Evolutionary conservation across 257 asterid species (phyloP).

Genomic region (Forsythia viridissima): DNA sequence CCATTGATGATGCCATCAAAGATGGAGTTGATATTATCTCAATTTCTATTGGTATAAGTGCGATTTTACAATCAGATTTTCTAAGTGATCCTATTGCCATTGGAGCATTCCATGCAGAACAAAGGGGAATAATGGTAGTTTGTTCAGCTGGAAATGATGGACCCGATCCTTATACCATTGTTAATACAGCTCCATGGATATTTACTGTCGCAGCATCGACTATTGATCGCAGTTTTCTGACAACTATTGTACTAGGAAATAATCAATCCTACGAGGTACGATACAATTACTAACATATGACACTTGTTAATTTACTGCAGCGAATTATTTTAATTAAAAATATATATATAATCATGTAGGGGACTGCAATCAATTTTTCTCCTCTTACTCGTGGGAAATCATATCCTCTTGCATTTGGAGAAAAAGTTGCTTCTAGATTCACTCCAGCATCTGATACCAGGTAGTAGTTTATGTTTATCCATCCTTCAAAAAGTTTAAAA

Average conservation of each 20-base stretch:
- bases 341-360: slow-evolving; percentile 29
- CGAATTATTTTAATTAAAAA: neutral
- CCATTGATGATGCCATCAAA: slow-evolving; percentile 67
- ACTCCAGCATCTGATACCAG: slow-evolving; percentile 58
- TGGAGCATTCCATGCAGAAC: slow-evolving; percentile 75
- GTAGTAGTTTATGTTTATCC: slow-evolving; percentile 21
- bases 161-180: slow-evolving; percentile 52
- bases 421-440: slow-evolving; percentile 42
- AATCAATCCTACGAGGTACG: slow-evolving; percentile 45
- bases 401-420: slow-evolving; percentile 63
- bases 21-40: slow-evolving; percentile 83
- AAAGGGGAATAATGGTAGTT: slow-evolving; percentile 57
- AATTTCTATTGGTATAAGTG: slow-evolving; percentile 57
- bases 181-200: slow-evolving; percentile 80
- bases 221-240: slow-evolving; percentile 53
- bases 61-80: slow-evolving; percentile 46
- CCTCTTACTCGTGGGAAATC: slow-evolving; percentile 28
- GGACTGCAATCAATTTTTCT: slow-evolving; percentile 65
- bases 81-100: slow-evolving; percentile 67
- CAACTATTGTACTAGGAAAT: slow-evolving; percentile 58
- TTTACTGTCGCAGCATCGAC: slow-evolving; percentile 74
- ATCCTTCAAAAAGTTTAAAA: neutral
- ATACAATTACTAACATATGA: neutral
- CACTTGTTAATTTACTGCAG: neutral
- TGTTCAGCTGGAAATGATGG: slow-evolving; percentile 82